These are phyloP conservation scores for Avena atlantica DNA, from an alignment of 176 grass and related monocot species.

Conservation along the genomic window DNA sequence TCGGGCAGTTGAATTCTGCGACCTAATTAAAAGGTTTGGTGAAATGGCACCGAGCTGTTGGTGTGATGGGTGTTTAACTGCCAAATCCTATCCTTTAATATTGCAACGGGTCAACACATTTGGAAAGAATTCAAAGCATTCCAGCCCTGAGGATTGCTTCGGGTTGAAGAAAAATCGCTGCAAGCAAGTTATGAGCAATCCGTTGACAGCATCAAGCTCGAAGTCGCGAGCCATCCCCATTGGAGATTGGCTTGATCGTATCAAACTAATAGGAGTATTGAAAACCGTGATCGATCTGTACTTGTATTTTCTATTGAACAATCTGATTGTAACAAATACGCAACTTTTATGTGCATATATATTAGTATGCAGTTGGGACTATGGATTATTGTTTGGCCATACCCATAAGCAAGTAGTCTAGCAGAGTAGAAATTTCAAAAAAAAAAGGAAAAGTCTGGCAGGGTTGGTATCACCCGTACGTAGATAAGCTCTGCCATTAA, in stretches of 20 bases:
- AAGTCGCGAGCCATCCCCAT: background rate
- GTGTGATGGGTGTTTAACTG: background rate
- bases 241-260: background rate
- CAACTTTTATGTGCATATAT: background rate
- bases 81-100: background rate
- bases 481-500: background rate
- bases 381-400: background rate
- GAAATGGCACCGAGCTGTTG: slow-evolving; percentile 20
- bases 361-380: background rate
- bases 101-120: slow-evolving; percentile 36
- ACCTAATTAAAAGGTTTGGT: slow-evolving; percentile 12
- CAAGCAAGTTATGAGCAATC: background rate
- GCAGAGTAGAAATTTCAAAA: background rate
- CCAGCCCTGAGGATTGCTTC: slow-evolving; percentile 22
- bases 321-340: background rate
- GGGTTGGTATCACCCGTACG: background rate
- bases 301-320: background rate
- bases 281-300: background rate
- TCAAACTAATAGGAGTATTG: background rate
- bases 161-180: background rate
- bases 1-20: background rate
- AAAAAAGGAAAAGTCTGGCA: background rate
- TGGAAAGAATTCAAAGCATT: slow-evolving; percentile 20
- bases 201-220: slow-evolving; percentile 27
- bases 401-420: background rate